Conservation (phyloP, 2,329 filamentous ascomycete species). For the Pseudogymnoascus sp. region DNA sequence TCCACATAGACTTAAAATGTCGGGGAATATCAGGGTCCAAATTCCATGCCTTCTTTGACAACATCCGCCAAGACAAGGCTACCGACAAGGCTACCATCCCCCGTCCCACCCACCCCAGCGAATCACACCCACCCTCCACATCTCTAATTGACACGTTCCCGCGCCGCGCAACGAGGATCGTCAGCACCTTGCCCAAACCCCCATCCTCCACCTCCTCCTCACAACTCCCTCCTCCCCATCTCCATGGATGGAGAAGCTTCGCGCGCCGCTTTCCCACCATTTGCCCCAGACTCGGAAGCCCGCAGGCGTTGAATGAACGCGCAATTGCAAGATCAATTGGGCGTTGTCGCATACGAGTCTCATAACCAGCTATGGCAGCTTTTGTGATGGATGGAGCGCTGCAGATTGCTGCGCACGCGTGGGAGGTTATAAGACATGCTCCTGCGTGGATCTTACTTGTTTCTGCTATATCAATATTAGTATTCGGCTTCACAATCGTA, state of each 20-base stretch:
- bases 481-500: background rate
- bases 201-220: background rate
- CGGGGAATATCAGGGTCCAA: background rate
- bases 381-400: background rate
- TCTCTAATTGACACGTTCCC: background rate
- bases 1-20: background rate
- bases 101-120: background rate
- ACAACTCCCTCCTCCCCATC: background rate
- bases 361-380: background rate
- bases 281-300: background rate
- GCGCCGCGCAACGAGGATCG: background rate
- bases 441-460: background rate
- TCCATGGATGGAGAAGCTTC: constrained; percentile 1
- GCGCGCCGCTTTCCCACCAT: background rate
- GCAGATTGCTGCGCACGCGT: background rate
- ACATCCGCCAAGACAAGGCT: background rate
- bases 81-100: background rate
- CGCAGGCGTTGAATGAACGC: background rate
- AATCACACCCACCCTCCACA: background rate
- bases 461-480: background rate
- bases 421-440: background rate
- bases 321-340: background rate
- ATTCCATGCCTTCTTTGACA: background rate
- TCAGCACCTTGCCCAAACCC: background rate
- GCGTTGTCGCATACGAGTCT: background rate